Base-by-base conservation (phyloP, 169 alveolate species). In the Plasmodium blacklocki region DNA sequence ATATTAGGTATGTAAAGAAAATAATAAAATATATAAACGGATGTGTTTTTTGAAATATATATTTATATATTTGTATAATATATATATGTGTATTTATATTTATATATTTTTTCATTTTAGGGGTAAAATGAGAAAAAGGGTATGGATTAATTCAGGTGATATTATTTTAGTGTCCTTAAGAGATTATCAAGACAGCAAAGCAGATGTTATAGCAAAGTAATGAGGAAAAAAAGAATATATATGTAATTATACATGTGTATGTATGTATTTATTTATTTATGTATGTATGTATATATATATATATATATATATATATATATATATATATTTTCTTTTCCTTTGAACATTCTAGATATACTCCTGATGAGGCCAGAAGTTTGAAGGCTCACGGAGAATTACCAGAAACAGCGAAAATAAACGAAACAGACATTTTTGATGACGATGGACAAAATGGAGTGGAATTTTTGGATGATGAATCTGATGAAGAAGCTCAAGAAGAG, bases 111-210 rank as follows among this genome's bases (percentile, higher is more conserved):
- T 12, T 39, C 12, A 4, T 60, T 32, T 0, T 78, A 95, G 98
- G 76, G 99, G 99, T 15, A 98, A 98, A 93, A 95, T 98, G 99
- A 95, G 99, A 89, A 97, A 98, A 93, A 96, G 99, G 89, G 99
- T 98, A 58, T 99, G 99, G 99, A 98, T 99, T 4, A 97, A 97
- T 87, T 96, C 98, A 54, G 99, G 99, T 3, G 99, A 98, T 91
- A 97, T 98, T 11, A 96, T 98, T 32, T 92, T 97, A 78, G 99
- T 98, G 47, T 98, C 99, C 3, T 96, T 98, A 15, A 94, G 99
- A 76, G 99, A 99, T 74, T 99, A 96, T 93, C 99, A 98, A 94
- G 99, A 98, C 88, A 98, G 97, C 72, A 98, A 98, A 94, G 99
- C 99, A 23, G 99, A 99, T 90, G 99, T 99, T 72, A 97, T 99